Evolutionary conservation across 768 basidiomycete species (phyloP).

Genomic region (Aureoboletus auriporus): DNA sequence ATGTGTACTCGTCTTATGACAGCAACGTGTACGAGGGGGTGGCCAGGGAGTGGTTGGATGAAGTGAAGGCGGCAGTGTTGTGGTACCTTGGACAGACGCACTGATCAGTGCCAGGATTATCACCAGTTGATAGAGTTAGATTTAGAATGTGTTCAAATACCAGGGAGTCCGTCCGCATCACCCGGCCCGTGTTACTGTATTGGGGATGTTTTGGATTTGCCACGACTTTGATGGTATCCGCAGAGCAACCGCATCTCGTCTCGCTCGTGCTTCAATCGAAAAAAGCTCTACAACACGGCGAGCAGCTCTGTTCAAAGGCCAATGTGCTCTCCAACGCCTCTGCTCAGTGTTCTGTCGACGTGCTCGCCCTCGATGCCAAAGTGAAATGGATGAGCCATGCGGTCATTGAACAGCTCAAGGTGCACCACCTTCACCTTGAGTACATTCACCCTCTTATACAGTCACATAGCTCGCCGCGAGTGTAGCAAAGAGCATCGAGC

Average conservation of each 20-base stretch:
- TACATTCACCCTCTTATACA: background rate
- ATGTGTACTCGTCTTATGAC: slow-evolving; percentile 37
- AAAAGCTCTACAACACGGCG: slow-evolving; percentile 75
- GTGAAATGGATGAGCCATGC: slow-evolving; percentile 75
- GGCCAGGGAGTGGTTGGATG: slow-evolving; percentile 45
- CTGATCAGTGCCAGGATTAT: no score
- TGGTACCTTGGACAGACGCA: slow-evolving; percentile 27
- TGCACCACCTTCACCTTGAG: slow-evolving; percentile 22
- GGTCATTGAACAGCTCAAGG: slow-evolving; percentile 74
- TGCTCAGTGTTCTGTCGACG: slow-evolving; percentile 61
- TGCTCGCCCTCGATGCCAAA: slow-evolving; percentile 76
- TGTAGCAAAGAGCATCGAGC: slow-evolving; percentile 72
- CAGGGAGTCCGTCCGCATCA: no score
- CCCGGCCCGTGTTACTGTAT: no score
- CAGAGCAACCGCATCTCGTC: slow-evolving; percentile 60
- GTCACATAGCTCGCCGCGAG: slow-evolving; percentile 58
- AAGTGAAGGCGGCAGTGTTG: slow-evolving; percentile 34
- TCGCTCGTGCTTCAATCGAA: slow-evolving; percentile 78
- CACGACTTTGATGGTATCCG: slow-evolving; percentile 18
- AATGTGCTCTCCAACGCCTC: slow-evolving; percentile 62
- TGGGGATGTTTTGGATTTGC: no score
- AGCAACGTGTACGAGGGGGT: slow-evolving; percentile 41
- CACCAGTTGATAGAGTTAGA: no score
- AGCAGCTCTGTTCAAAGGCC: slow-evolving; percentile 69
- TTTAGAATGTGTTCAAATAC: no score